Evolutionary conservation across 305 asterid species (phyloP).

Genomic region (Rubia tinctorum): DNA sequence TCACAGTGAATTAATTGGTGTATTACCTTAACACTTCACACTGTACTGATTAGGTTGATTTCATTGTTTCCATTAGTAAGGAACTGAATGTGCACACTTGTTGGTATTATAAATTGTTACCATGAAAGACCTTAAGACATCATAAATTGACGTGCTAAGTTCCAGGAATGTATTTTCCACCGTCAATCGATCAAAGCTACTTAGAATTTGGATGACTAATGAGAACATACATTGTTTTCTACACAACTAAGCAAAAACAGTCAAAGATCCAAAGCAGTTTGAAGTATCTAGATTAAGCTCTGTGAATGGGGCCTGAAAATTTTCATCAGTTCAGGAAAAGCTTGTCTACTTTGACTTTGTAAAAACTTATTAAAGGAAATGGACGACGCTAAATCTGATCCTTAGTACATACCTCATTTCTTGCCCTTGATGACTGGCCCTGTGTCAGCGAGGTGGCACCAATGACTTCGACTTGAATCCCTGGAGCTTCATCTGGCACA

Average conservation of each 20-base stretch:
- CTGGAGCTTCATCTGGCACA: neutral
- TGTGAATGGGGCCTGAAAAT: neutral
- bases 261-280: neutral
- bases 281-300: neutral
- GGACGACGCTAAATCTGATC: too few relatives aligned
- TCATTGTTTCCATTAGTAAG: neutral
- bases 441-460: neutral
- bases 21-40: neutral
- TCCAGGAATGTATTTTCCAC: neutral
- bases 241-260: neutral
- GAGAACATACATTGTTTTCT: neutral
- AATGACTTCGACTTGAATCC: neutral
- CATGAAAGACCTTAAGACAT: neutral
- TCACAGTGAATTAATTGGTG: neutral
- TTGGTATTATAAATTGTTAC: neutral
- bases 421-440: slow-evolving; percentile 12
- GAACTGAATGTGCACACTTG: neutral
- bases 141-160: neutral
- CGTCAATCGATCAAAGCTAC: neutral
- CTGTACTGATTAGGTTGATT: neutral
- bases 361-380: too few relatives aligned
- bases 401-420: slow-evolving; percentile 11
- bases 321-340: too few relatives aligned
- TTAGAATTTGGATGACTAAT: neutral
- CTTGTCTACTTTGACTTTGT: too few relatives aligned